These are phyloP conservation scores for Spiraea crenata DNA, from an alignment of 331 rosid genomes.

Conservation along the genomic window DNA sequence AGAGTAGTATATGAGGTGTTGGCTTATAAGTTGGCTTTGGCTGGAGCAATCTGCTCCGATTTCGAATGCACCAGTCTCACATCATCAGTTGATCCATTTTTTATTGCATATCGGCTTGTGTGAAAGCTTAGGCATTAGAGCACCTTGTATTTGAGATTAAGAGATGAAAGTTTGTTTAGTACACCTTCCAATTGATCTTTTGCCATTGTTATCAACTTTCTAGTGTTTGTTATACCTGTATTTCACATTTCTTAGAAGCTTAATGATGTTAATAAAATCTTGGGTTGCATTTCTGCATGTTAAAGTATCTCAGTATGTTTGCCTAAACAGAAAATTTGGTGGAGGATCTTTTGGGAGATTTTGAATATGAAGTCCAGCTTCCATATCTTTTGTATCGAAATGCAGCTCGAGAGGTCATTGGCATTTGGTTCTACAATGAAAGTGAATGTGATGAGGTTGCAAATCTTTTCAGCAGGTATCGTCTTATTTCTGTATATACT, in stretches of 20 bases:
- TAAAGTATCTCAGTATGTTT: conserved; percentile 4
- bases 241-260: background rate
- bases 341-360: conserved; percentile 95
- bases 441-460: conserved; percentile 98
- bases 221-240: background rate
- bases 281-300: background rate
- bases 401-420: conserved; percentile 93
- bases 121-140: background rate
- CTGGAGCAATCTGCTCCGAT: background rate
- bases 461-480: conserved; percentile 72
- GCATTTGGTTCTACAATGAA: conserved; percentile 92
- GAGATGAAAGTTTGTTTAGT: background rate
- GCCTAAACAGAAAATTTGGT: conserved; percentile 74
- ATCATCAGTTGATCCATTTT: conserved; percentile 4
- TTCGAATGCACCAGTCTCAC: background rate
- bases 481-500: background rate
- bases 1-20: background rate
- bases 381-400: conserved; percentile 92
- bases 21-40: no score
- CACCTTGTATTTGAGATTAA: conserved; percentile 3
- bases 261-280: background rate
- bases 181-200: background rate
- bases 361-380: conserved; percentile 89
- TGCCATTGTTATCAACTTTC: background rate
- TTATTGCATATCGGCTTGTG: background rate